Conservation (phyloP, 768 basidiomycete genomes). For the Sporobolomyces pararoseus region DNA sequence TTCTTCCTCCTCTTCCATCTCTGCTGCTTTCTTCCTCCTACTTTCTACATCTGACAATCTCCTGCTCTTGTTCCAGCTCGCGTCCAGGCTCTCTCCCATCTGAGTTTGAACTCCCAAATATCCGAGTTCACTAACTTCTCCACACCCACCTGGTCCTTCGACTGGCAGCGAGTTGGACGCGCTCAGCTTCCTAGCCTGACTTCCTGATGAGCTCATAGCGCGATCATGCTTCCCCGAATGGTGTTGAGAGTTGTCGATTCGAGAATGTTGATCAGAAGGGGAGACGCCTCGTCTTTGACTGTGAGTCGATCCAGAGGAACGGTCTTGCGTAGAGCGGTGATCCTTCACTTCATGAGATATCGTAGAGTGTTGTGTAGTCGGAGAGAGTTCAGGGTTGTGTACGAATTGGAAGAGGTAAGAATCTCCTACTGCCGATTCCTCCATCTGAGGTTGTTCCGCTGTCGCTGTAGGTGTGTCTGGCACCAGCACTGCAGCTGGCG, state of each 20-base stretch:
- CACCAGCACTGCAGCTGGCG: background rate
- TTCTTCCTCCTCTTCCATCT: background rate
- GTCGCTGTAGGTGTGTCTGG: background rate
- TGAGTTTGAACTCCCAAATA: conserved; percentile 4
- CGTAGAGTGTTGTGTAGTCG: background rate
- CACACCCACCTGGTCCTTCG: conserved; percentile 6
- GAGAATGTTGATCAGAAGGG: too few relatives aligned
- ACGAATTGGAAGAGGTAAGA: background rate
- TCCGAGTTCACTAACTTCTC: background rate
- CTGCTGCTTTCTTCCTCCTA: background rate
- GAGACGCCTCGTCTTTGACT: background rate
- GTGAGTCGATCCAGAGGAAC: too few relatives aligned
- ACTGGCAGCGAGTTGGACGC: background rate
- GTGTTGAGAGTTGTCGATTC: too few relatives aligned
- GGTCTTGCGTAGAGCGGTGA: too few relatives aligned
- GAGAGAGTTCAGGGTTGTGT: background rate
- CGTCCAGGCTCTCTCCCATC: background rate
- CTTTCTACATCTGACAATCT: background rate
- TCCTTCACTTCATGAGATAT: too few relatives aligned
- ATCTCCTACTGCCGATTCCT: background rate
- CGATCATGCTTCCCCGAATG: too few relatives aligned
- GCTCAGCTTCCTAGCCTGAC: background rate
- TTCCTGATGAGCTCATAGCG: background rate
- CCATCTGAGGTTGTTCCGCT: background rate
- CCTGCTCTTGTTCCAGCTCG: conserved; percentile 11